Conservation (phyloP, 495 filamentous ascomycete genomes). For the Amorphotheca resinae region DNA sequence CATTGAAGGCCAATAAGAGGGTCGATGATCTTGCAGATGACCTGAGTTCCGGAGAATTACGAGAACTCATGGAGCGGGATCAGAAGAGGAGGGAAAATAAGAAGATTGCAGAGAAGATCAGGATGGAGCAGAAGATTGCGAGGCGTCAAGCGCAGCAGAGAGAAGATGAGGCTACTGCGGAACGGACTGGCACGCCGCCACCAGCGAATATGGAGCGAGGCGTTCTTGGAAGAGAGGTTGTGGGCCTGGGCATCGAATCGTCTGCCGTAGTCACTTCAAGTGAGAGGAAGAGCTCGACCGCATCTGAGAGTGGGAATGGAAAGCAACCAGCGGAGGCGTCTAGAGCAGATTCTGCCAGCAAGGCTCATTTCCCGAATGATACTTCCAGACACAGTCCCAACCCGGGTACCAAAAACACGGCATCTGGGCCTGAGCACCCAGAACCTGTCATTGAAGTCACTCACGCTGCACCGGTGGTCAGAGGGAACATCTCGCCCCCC, state of each 20-base stretch:
- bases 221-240: conserved; percentile 37
- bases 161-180: conserved; percentile 27
- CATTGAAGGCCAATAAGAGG: conserved; percentile 52
- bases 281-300: conserved; percentile 30
- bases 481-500: conserved; percentile 43
- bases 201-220: conserved; percentile 42
- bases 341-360: conserved; percentile 4
- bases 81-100: conserved; percentile 64
- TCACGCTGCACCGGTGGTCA: conserved; percentile 35
- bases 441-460: conserved; percentile 35
- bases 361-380: conserved; percentile 4
- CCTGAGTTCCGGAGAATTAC: conserved; percentile 62
- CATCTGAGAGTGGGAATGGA: conserved; percentile 23
- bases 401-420: conserved; percentile 16
- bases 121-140: conserved; percentile 52
- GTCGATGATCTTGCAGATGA: conserved; percentile 74
- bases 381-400: conserved; percentile 12
- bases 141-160: conserved; percentile 57
- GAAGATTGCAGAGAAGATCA: conserved; percentile 57
- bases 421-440: conserved; percentile 22
- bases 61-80: conserved; percentile 79
- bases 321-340: conserved; percentile 16
- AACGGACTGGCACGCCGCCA: conserved; percentile 31
- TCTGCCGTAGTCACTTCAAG: conserved; percentile 35
- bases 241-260: conserved; percentile 32